Conservation (phyloP, 176 grass and related monocot genomes). For the Carex littledalei region DNA sequence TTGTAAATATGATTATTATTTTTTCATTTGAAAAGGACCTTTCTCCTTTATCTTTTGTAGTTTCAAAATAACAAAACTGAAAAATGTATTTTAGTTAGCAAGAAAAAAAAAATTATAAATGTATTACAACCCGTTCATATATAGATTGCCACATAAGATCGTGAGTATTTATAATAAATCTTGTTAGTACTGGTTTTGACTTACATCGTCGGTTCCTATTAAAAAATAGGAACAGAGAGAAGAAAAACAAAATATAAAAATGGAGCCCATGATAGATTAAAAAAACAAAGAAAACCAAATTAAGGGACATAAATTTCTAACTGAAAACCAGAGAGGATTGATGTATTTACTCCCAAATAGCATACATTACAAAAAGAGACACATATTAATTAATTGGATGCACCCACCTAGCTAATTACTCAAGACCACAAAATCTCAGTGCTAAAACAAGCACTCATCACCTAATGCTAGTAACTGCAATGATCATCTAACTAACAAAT, state of each 20-base stretch:
- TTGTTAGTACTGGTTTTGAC: not conserved
- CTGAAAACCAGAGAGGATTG: not conserved
- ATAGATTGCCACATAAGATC: not conserved
- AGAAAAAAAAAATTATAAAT: not conserved
- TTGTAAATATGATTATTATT: not conserved
- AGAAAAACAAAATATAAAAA: not conserved
- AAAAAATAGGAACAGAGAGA: not conserved
- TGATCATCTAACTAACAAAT: not conserved
- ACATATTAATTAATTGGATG: not conserved
- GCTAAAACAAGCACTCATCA: not conserved
- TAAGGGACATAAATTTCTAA: not conserved
- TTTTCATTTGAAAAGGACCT: not conserved
- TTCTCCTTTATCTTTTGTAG: not conserved
- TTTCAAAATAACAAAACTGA: not conserved
- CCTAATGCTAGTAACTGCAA: not conserved
- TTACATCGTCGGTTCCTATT: not conserved
- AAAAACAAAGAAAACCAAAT: not conserved
- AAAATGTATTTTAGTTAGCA: not conserved
- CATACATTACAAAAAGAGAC: slow-evolving; percentile 11
- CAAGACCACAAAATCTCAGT: slow-evolving; percentile 26
- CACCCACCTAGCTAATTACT: not conserved
- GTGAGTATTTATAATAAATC: not conserved
- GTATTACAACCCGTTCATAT: not conserved
- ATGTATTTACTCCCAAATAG: slow-evolving; percentile 8
- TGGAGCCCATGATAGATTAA: not conserved